Percentiles rank a stretch among this genome's conserved stretches.
phyloP scores from a whole-genome alignment of 495 filamentous ascomycete genomes.

The Penicillium psychrofluorescens region DNA sequence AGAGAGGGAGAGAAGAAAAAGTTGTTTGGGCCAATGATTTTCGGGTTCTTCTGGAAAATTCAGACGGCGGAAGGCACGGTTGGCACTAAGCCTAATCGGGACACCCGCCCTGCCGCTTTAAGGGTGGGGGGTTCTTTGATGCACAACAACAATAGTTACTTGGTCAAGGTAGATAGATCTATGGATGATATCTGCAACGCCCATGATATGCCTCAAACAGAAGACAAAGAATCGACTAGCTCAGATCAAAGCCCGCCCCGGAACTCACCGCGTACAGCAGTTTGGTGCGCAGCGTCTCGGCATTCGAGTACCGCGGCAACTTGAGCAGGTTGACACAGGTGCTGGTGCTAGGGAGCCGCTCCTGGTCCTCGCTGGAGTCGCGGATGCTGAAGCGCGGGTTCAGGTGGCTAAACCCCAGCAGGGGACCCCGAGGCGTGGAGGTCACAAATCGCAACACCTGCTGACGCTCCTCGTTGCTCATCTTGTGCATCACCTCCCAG shows the following conservation, averaged over 20 bases:
- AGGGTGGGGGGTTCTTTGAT: conserved; percentile 9
- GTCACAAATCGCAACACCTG: conserved; percentile 96
- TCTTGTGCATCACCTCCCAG: conserved; percentile 78
- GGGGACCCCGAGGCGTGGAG: conserved; percentile 81
- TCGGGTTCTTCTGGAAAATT: conserved; percentile 30
- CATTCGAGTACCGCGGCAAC: conserved; percentile 71
- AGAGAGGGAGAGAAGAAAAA: conserved; percentile 38
- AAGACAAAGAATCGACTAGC: conserved; percentile 31
- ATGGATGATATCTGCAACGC: conserved; percentile 6
- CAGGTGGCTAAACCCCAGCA: conserved; percentile 83
- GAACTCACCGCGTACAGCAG: conserved; percentile 85
- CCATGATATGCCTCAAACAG: conserved; percentile 18
- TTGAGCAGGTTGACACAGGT: conserved; percentile 97
- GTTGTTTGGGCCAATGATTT: background rate
- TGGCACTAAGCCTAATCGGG: conserved; percentile 16
- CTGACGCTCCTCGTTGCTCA: conserved; percentile 67
- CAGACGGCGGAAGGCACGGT: conserved; percentile 20
- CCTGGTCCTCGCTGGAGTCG: conserved; percentile 70
- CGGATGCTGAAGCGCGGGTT: conserved; percentile 85
- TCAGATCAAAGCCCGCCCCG: conserved; percentile 93
- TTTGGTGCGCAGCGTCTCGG: conserved; percentile 60
- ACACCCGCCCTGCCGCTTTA: conserved; percentile 12
- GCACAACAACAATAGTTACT: background rate
- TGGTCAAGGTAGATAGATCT: no score
- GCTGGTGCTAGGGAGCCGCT: conserved; percentile 86